phyloP scores from a whole-genome alignment of 2,329 filamentous ascomycete species.

The Arthrobotrys sinensis region DNA sequence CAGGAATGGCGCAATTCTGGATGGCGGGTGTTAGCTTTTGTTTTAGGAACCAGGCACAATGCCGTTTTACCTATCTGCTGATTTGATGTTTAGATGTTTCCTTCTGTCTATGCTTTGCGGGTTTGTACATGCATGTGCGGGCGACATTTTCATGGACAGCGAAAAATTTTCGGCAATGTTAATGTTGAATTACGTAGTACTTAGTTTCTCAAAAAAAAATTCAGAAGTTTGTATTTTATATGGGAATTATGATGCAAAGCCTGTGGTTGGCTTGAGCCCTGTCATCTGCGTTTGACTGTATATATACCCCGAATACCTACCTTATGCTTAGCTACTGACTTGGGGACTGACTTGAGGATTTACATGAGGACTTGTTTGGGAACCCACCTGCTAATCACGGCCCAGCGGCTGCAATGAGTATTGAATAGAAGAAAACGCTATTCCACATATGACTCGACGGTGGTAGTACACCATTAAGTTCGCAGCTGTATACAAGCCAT shows the following conservation, averaged over 20 bases:
- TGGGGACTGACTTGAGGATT: background rate
- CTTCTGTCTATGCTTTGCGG: constrained; percentile 13
- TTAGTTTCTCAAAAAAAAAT: constrained; percentile 16
- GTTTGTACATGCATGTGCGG: constrained; percentile 22
- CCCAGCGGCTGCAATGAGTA: too few species aligned
- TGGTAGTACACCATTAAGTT: too few species aligned
- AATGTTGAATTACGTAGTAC: constrained; percentile 18
- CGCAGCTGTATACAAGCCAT: too few species aligned
- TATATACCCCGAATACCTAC: constrained; percentile 8
- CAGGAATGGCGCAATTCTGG: constrained; percentile 34
- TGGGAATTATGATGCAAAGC: background rate
- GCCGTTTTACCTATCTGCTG: background rate
- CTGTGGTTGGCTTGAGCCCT: constrained; percentile 5
- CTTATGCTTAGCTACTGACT: background rate
- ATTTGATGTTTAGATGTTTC: constrained; percentile 6
- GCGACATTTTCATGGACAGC: constrained; percentile 26
- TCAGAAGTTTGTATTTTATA: background rate
- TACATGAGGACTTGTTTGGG: too few species aligned
- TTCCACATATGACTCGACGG: too few species aligned
- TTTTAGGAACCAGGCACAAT: constrained; percentile 6
- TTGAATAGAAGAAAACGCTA: too few species aligned
- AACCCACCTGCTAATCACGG: too few species aligned
- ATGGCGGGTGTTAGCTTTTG: constrained; percentile 36
- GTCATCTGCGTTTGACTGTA: constrained; percentile 7
- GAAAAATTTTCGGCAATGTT: constrained; percentile 18